A percentile compares a stretch with the other conserved stretches of the same genome.
phyloP scores from a whole-genome alignment of 495 filamentous ascomycete genomes.

The Cenococcum geophilum region DNA sequence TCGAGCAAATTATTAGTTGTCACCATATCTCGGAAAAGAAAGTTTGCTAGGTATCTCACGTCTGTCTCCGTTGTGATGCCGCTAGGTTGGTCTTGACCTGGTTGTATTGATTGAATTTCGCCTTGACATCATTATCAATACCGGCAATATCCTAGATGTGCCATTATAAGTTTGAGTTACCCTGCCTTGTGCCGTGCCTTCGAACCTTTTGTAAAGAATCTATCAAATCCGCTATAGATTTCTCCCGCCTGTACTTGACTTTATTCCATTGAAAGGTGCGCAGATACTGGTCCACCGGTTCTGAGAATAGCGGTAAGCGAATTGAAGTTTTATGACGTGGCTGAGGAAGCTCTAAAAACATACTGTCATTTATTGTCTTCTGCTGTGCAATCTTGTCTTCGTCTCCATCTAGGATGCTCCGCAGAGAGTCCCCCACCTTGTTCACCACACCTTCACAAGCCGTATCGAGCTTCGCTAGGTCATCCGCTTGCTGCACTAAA shows the following conservation, averaged over 20 bases:
- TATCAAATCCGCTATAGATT: slow-evolving; percentile 75
- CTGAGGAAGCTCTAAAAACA: slow-evolving; percentile 33
- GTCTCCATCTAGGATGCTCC: slow-evolving; percentile 71
- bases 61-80: slow-evolving; percentile 77
- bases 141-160: slow-evolving; percentile 64
- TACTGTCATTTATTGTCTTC: slow-evolving; percentile 95
- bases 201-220: slow-evolving; percentile 77
- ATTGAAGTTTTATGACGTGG: background rate
- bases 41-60: slow-evolving; percentile 44
- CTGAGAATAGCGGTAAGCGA: slow-evolving; percentile 43
- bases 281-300: slow-evolving; percentile 89
- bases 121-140: slow-evolving; percentile 90
- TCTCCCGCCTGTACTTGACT: slow-evolving; percentile 90
- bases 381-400: slow-evolving; percentile 75
- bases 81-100: slow-evolving; percentile 74
- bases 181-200: background rate
- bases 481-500: slow-evolving; percentile 94
- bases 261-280: slow-evolving; percentile 91
- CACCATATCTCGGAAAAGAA: background rate
- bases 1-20: background rate
- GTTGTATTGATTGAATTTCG: slow-evolving; percentile 90
- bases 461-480: slow-evolving; percentile 77
- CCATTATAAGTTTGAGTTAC: slow-evolving; percentile 1
- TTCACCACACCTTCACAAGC: slow-evolving; percentile 74
- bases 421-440: slow-evolving; percentile 83